Evolutionary conservation across 164 flowering plant species (phyloP).

Genomic region (Malania oleifera): DNA sequence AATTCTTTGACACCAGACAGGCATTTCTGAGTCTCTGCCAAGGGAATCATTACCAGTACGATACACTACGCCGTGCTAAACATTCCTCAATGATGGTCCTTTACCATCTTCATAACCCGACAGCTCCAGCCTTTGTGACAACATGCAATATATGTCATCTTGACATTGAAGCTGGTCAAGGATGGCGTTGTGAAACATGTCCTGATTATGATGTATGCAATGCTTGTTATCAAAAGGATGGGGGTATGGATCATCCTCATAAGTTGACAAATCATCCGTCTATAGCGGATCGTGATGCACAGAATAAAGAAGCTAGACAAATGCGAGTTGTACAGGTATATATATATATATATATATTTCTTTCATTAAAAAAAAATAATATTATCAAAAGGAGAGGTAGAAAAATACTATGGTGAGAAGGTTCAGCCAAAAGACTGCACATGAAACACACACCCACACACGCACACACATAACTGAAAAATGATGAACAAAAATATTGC

Average conservation of each 20-base stretch:
- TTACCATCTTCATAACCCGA: constrained; percentile 98
- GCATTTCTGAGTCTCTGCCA: constrained; percentile 98
- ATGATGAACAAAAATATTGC: too few species aligned
- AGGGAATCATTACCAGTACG: constrained; percentile 98
- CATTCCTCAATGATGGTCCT: constrained; percentile 99
- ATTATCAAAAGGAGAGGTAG: not conserved
- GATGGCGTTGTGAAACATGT: constrained; percentile 98
- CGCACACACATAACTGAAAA: too few species aligned
- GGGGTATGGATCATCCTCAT: constrained; percentile 87
- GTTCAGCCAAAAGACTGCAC: not conserved
- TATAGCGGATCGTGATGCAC: constrained; percentile 81
- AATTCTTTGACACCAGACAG: constrained; percentile 97
- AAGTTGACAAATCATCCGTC: constrained; percentile 87
- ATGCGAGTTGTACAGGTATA: constrained; percentile 79
- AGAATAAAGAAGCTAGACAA: constrained; percentile 93
- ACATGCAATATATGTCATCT: constrained; percentile 75
- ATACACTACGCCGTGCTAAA: constrained; percentile 96
- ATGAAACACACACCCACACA: too few species aligned
- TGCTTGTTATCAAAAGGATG: constrained; percentile 76
- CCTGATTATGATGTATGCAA: constrained; percentile 97
- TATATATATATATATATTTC: too few species aligned
- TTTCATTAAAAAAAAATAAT: too few species aligned
- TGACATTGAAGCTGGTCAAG: constrained; percentile 96
- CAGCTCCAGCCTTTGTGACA: constrained; percentile 97
- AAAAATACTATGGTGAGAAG: not conserved